Base-by-base conservation (phyloP, 2,329 filamentous ascomycete species). In the Beauveria varroae region DNA sequence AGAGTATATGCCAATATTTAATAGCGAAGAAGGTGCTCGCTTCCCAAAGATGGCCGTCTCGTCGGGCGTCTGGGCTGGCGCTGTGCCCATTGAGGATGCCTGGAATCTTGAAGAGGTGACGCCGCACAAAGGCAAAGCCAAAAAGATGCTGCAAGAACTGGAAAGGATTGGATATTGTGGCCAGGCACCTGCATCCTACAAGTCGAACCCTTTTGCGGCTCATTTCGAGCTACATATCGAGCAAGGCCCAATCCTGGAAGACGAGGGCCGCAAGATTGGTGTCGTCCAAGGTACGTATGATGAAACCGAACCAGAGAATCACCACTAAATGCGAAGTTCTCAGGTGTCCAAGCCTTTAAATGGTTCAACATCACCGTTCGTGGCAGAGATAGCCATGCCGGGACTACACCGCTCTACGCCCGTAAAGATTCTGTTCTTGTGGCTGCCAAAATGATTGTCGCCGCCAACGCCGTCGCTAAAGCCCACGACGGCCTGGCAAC, bases 181-280 rank as follows among this genome's bases (percentile, higher is more conserved):
- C 73, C 78, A 1, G 49, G 46, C 12, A 54, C 64, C 5, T 54
- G 62, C 30, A 18, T 64, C 65, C 24, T 52, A 64, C 46, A 41
- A 24, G n/a, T 64, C 68, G 2, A 66, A 66, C 20, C 87, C 87
- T 0, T 84, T 92, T 74, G 86, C 83, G 1, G 89, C 88, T 1
- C 89, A 93, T 72, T 93, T 93, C 67, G 90, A 93, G 72, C 79
- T 95, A 10, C 90, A 95, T 69, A 93, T 93, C 57, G 91, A 96
- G 71, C 91, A 96, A 71, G 90, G 90, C 0, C 89, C 90, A 0
- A 84, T 91, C 41, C 79, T 96, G 1, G 86, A 93, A 54, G 63
- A 65, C 5, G 62, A 63, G 3, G 63, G 63, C 1, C 68, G 62
- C 41, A 68, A 66, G 47, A 68, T 74, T 54, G 72, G 72, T 9